Percentiles rank a stretch among this genome's conserved stretches.
Conservation (phyloP, 2,329 filamentous ascomycete genomes). For the Endocalyx cinctus region DNA sequence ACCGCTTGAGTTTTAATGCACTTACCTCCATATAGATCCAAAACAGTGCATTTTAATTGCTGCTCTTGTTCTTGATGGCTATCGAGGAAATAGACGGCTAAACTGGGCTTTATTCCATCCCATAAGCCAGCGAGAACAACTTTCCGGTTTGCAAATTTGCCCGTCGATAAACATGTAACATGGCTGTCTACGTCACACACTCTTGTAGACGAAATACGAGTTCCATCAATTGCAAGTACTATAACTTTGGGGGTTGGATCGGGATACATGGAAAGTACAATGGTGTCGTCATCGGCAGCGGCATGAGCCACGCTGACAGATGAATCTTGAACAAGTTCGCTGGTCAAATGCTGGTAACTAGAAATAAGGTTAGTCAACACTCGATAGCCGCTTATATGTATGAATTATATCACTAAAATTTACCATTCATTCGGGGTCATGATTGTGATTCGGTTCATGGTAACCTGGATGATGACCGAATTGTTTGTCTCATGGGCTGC, state of each 20-base stretch:
- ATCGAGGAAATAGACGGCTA: no score
- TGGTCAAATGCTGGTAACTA: conserved; percentile 25
- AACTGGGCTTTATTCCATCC: no score
- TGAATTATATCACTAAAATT: conserved; percentile 12
- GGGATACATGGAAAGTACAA: conserved; percentile 40
- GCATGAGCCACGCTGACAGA: conserved; percentile 37
- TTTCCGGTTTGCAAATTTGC: conserved; percentile 8
- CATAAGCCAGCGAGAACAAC: conserved; percentile 21
- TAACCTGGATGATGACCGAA: conserved; percentile 50
- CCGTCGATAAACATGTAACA: conserved; percentile 40
- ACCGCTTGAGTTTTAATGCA: no score
- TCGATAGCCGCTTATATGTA: conserved; percentile 9
- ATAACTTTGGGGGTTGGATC: conserved; percentile 34
- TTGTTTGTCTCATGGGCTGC: conserved; percentile 31
- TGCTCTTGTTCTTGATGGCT: no score
- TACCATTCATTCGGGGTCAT: conserved; percentile 33
- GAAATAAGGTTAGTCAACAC: conserved; percentile 10
- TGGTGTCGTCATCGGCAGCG: conserved; percentile 29
- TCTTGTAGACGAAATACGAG: conserved; percentile 21
- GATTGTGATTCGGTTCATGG: conserved; percentile 42
- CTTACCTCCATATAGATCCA: no score
- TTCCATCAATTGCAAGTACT: conserved; percentile 32
- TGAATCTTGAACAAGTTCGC: conserved; percentile 26
- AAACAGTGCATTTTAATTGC: no score
- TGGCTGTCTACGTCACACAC: conserved; percentile 39